phyloP scores from a whole-genome alignment of 2,329 filamentous ascomycete species.

The Penicillium sp. region DNA sequence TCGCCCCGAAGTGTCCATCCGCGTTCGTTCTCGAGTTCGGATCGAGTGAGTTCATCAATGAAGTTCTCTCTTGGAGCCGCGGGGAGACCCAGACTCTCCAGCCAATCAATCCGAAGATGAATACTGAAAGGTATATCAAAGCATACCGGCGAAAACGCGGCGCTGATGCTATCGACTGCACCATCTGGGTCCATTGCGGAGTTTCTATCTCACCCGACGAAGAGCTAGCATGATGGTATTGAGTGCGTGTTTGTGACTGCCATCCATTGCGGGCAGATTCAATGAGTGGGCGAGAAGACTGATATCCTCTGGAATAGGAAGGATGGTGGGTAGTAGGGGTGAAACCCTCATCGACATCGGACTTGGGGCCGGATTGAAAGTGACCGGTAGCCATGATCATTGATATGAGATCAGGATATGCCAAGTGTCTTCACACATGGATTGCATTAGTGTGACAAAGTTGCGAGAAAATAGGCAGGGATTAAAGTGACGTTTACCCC shows the following conservation, averaged over 20 bases:
- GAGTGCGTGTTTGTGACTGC: conserved; percentile 28
- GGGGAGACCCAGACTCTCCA: conserved; percentile 39
- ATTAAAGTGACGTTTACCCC: conserved; percentile 1
- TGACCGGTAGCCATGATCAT: not conserved
- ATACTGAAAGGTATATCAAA: conserved; percentile 36
- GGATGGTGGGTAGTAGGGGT: conserved; percentile 13
- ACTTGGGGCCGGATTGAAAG: conserved; percentile 20
- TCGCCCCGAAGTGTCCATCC: conserved; percentile 49
- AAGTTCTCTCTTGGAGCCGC: conserved; percentile 33
- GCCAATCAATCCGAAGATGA: conserved; percentile 32
- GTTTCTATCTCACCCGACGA: conserved; percentile 17
- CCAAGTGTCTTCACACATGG: not conserved
- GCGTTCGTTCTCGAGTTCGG: conserved; percentile 26
- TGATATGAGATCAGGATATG: not conserved
- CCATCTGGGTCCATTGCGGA: conserved; percentile 28
- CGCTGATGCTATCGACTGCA: conserved; percentile 37
- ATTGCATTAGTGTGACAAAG: not conserved
- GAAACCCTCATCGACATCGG: conserved; percentile 30
- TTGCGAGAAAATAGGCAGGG: not conserved
- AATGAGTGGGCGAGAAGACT: conserved; percentile 36
- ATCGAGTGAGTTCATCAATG: conserved; percentile 35
- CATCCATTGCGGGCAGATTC: conserved; percentile 43
- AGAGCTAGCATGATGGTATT: conserved; percentile 22
- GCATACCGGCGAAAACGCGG: conserved; percentile 46
- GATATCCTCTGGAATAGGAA: conserved; percentile 12